Conservation (phyloP, 495 filamentous ascomycete genomes). For the Hypomontagnella submonticulosa region DNA sequence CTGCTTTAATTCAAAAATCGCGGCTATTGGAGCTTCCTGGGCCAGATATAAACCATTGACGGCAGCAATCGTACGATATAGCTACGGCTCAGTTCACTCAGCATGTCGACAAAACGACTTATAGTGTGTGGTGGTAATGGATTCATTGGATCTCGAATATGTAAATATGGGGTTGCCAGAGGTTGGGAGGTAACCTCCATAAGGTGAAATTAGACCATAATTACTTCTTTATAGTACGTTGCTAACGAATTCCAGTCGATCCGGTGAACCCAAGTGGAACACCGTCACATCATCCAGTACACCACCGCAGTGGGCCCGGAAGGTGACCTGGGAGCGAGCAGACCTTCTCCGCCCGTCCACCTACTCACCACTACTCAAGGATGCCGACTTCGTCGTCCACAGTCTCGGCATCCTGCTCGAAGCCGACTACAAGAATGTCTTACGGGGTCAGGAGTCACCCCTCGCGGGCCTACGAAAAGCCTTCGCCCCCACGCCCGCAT, state of each 20-base stretch:
- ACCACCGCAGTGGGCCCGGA: slow-evolving; percentile 81
- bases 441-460: slow-evolving; percentile 82
- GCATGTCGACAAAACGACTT: slow-evolving; percentile 69
- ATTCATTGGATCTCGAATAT: slow-evolving; percentile 94
- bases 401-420: slow-evolving; percentile 96
- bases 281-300: slow-evolving; percentile 75
- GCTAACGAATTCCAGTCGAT: slow-evolving; percentile 68
- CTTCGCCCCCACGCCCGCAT: slow-evolving; percentile 63
- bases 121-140: slow-evolving; percentile 94
- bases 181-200: slow-evolving; percentile 92
- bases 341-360: slow-evolving; percentile 84
- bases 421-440: slow-evolving; percentile 95
- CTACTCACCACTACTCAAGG: slow-evolving; percentile 76
- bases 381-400: slow-evolving; percentile 87
- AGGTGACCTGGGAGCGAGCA: slow-evolving; percentile 85
- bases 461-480: slow-evolving; percentile 78
- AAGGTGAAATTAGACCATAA: slow-evolving; percentile 58
- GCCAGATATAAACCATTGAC: not conserved
- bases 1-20: no score
- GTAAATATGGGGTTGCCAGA: slow-evolving; percentile 81
- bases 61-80: not conserved
- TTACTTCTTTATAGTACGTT: slow-evolving; percentile 10
- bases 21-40: no score
- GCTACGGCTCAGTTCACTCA: slow-evolving; percentile 7
- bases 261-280: slow-evolving; percentile 87